Conservation (phyloP, 768 basidiomycete species). For the Crepidotus variabilis region DNA sequence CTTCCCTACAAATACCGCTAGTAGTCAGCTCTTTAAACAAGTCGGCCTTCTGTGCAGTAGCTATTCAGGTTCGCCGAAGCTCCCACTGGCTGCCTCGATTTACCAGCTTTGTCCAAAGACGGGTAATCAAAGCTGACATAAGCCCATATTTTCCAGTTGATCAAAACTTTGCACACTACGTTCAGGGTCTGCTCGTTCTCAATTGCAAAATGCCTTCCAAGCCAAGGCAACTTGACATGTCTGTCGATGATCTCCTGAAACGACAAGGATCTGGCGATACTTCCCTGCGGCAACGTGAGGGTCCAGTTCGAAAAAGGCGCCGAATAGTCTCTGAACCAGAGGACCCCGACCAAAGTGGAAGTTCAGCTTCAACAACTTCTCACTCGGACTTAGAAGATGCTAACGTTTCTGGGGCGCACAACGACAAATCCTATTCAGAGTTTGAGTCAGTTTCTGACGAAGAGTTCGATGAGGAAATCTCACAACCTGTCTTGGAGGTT, state of each 20-base stretch:
- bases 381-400: background rate
- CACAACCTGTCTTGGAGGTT: slow-evolving; percentile 11
- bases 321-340: slow-evolving; percentile 15
- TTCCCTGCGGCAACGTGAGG: slow-evolving; percentile 43
- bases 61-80: background rate
- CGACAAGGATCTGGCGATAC: slow-evolving; percentile 44
- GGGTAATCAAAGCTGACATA: background rate
- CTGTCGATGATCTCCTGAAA: slow-evolving; percentile 43
- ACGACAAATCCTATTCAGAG: slow-evolving; percentile 12
- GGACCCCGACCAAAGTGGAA: too few species aligned
- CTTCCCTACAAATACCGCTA: background rate
- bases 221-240: slow-evolving; percentile 2
- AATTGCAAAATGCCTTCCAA: slow-evolving; percentile 5
- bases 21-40: too few species aligned
- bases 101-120: background rate
- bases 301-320: slow-evolving; percentile 32
- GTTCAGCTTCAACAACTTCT: too few species aligned
- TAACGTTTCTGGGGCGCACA: background rate
- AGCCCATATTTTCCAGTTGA: background rate
- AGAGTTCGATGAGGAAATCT: slow-evolving; percentile 8
- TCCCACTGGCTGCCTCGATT: background rate
- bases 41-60: too few species aligned
- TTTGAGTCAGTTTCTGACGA: slow-evolving; percentile 15
- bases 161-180: background rate
- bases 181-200: background rate